Conservation (phyloP, 768 basidiomycete species). For the Serendipita indica region DNA sequence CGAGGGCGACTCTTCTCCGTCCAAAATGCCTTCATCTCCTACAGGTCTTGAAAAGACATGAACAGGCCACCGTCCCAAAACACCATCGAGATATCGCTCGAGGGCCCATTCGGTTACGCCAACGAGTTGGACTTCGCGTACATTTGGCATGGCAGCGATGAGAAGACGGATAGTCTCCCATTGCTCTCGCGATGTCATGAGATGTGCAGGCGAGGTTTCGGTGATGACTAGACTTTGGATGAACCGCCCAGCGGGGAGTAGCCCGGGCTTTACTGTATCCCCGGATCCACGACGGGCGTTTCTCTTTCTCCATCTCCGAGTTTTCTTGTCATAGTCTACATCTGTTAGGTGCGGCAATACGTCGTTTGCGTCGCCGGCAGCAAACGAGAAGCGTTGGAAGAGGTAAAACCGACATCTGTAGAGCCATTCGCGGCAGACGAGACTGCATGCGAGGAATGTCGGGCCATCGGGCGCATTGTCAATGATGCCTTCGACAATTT, state of each 20-base stretch:
- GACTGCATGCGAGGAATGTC: background rate
- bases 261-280: background rate
- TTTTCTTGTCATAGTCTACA: background rate
- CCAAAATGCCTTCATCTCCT: too few relatives aligned
- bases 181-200: background rate
- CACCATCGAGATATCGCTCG: background rate
- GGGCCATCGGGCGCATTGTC: constrained; percentile 3
- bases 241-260: background rate
- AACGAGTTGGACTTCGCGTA: background rate
- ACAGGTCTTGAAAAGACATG: too few relatives aligned
- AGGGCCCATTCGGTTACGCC: constrained; percentile 1
- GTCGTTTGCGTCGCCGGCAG: background rate
- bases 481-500: constrained; percentile 7
- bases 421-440: constrained; percentile 4
- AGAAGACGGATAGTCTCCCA: background rate
- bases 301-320: too few relatives aligned
- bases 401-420: constrained; percentile 1
- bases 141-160: background rate
- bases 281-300: too few relatives aligned
- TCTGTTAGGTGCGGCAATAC: background rate
- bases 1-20: too few relatives aligned
- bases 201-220: background rate
- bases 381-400: background rate
- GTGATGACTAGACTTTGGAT: background rate
- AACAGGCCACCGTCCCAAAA: too few relatives aligned